A percentile compares a stretch with the other conserved stretches of the same genome.
phyloP scores from a whole-genome alignment of 257 asterid species.

The Cruciata laevipes region DNA sequence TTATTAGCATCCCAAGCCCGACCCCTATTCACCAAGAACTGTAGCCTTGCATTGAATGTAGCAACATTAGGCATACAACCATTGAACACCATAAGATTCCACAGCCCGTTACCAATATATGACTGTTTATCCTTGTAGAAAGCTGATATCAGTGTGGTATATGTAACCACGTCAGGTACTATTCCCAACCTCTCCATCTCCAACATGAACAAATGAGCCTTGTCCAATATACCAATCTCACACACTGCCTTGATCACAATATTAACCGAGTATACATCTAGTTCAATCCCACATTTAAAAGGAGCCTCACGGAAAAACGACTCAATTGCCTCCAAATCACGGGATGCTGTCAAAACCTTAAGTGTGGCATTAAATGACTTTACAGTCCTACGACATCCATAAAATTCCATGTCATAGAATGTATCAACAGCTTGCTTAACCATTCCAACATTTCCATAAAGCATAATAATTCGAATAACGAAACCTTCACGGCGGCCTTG shows the following conservation, averaged over 20 bases:
- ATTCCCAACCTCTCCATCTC: conserved; percentile 56
- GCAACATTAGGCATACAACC: conserved; percentile 68
- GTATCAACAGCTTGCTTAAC: conserved; percentile 53
- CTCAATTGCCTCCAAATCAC: conserved; percentile 45
- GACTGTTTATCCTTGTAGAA: conserved; percentile 43
- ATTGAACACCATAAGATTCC: conserved; percentile 67
- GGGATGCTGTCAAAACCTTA: conserved; percentile 56
- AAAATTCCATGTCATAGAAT: conserved; percentile 64
- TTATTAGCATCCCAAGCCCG: conserved; percentile 75
- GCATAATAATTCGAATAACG: conserved; percentile 55
- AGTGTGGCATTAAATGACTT: conserved; percentile 77
- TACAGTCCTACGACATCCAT: conserved; percentile 60
- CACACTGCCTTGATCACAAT: conserved; percentile 64
- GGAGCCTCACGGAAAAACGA: conserved; percentile 47
- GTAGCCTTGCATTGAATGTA: conserved; percentile 73
- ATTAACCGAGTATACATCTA: conserved; percentile 54
- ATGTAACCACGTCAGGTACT: conserved; percentile 67
- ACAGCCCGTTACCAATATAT: conserved; percentile 62
- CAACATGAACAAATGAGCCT: conserved; percentile 48
- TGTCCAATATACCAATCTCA: conserved; percentile 48
- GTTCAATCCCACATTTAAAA: conserved; percentile 31
- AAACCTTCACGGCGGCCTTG: conserved; percentile 93
- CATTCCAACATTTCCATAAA: conserved; percentile 78
- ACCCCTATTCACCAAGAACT: conserved; percentile 49
- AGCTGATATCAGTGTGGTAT: conserved; percentile 67